Percentiles rank a stretch among this genome's conserved stretches.
Conservation (phyloP, 2,329 filamentous ascomycete species). For the Diaporthe ilicicola region DNA sequence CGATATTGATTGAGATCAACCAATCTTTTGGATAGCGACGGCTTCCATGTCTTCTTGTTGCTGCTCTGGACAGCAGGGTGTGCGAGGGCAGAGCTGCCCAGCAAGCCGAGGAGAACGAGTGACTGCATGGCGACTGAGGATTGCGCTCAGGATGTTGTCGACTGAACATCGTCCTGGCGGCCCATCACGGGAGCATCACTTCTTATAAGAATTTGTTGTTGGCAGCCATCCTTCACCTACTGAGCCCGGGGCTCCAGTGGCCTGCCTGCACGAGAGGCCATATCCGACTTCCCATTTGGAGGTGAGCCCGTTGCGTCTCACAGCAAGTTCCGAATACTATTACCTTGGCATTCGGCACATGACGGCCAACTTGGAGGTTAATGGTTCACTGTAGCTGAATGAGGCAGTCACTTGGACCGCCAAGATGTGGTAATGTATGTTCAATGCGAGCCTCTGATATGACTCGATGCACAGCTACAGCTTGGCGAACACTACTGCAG, state of each 20-base stretch:
- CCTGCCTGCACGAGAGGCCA: background rate
- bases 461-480: conserved; percentile 23
- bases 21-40: conserved; percentile 34
- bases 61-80: conserved; percentile 8
- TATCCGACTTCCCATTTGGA: conserved; percentile 23
- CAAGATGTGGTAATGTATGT: conserved; percentile 17
- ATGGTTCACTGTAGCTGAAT: conserved; percentile 19
- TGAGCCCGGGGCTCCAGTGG: background rate
- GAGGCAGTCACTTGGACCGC: conserved; percentile 19
- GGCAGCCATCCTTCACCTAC: background rate
- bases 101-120: conserved; percentile 20
- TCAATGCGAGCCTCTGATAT: conserved; percentile 11
- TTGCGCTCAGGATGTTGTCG: conserved; percentile 1
- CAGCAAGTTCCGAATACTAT: conserved; percentile 14
- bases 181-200: background rate
- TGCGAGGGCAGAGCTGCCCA: conserved; percentile 27
- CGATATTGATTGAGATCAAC: conserved; percentile 46
- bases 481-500: conserved; percentile 21
- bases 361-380: background rate
- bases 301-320: conserved; percentile 4
- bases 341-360: conserved; percentile 11
- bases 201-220: conserved; percentile 2
- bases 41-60: conserved; percentile 22
- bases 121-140: conserved; percentile 23
- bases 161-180: background rate